These are phyloP conservation scores for Cucumis cinereus DNA, from an alignment of 306 rosid species.

Conservation along the genomic window DNA sequence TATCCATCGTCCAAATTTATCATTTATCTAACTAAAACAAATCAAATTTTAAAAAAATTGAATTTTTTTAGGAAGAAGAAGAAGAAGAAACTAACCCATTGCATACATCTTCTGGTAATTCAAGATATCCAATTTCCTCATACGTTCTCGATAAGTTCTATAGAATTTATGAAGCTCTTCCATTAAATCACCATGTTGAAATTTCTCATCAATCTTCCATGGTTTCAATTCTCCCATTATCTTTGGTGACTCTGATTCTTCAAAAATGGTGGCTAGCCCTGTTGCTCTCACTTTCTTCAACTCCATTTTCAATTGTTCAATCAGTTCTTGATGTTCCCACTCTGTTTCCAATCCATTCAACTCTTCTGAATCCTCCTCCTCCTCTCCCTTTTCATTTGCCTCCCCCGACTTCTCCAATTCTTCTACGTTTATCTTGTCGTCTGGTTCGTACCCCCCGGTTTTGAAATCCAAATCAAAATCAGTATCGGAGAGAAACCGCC, in stretches of 20 bases:
- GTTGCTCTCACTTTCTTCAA: slow-evolving; percentile 72
- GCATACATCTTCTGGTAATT: slow-evolving; percentile 97
- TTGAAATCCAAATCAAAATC: slow-evolving; percentile 11
- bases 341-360: slow-evolving; percentile 47
- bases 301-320: slow-evolving; percentile 86
- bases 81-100: slow-evolving; percentile 42
- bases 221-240: slow-evolving; percentile 73
- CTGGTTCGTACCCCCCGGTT: slow-evolving; percentile 40
- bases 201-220: slow-evolving; percentile 87
- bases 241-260: slow-evolving; percentile 81
- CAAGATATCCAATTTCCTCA: slow-evolving; percentile 88
- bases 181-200: slow-evolving; percentile 30
- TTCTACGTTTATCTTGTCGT: slow-evolving; percentile 28
- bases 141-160: slow-evolving; percentile 74
- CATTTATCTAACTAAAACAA: not conserved
- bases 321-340: slow-evolving; percentile 91
- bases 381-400: slow-evolving; percentile 2
- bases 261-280: slow-evolving; percentile 78
- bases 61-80: not conserved
- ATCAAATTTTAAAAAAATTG: not conserved
- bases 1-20: not conserved
- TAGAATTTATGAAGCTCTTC: slow-evolving; percentile 74
- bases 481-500: not conserved
- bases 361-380: slow-evolving; percentile 31
- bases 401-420: slow-evolving; percentile 4